Base-by-base conservation (phyloP, 2,329 filamentous ascomycete genomes). In the Colletotrichum caudatum region DNA sequence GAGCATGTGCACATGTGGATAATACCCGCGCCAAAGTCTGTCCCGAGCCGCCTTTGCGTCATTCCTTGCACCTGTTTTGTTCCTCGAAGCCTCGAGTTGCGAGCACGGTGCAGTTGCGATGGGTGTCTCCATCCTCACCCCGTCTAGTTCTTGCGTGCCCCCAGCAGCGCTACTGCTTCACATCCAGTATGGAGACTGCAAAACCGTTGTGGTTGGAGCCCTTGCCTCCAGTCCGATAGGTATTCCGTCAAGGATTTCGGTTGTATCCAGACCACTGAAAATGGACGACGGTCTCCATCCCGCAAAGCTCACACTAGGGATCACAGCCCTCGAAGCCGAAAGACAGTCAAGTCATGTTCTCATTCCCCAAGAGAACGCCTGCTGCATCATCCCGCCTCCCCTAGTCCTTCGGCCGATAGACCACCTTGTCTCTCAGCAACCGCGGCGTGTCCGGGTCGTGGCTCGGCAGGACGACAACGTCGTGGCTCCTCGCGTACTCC, bases 391-490 rank as follows among this genome's bases (percentile, higher is more conserved):
- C 35, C 2, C 14, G 8, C 3, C 35, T 1, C 14, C 5, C 3
- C 23, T 56, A 48, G 23, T 69, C 54, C 9, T 64, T 64, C 48
- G 69, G 69, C 6, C 69, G 54, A 56, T 72, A 72, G 1, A 69
- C 6, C n/a, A 69, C 65, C 33, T 41, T 69, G 0, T 72, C 69
- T 23, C 7, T 50, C 18, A 72, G 60, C 9, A 72, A 6, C 1
- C 69, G 59, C 5, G 65, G 59, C 9, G 66, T 69, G 18, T 72
- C 48, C 33, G 69, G 65, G 20, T 78, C 78, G 71, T 79, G 78
- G 18, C 73, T 75, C 4, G 77, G 76, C 65, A 79, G 57, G 0
- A 79, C 75, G 0, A 79, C 77, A 14, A 79, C 61, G 20, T 77
- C 73, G 11, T 62, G 74, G 33, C 74, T 41, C 54, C 75, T 74